Evolutionary conservation across 225 moss, liverwort and hornwort genomes (phyloP).

Genomic region (Thuidium tamariscinum): DNA sequence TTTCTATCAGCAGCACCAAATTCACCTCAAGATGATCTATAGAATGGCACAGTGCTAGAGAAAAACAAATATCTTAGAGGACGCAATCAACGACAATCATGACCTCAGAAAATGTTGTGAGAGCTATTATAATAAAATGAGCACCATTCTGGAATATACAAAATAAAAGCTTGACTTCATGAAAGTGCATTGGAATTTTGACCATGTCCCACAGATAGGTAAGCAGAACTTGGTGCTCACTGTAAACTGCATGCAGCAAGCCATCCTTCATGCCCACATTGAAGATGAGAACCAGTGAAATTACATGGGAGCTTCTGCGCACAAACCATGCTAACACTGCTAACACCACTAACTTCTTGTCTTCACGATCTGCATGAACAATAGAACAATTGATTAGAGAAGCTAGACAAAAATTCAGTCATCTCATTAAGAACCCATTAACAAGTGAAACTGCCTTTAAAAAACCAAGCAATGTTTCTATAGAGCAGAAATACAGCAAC

Average conservation of each 20-base stretch:
- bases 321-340: constrained; percentile 92
- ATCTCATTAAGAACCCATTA: not conserved
- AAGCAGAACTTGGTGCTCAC: constrained; percentile 30
- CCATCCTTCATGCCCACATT: constrained; percentile 86
- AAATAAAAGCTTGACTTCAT: not conserved
- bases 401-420: not conserved
- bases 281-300: constrained; percentile 77
- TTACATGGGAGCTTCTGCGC: constrained; percentile 76
- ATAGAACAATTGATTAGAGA: not conserved
- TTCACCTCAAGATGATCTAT: not conserved
- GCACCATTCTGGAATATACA: not conserved
- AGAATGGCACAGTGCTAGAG: not conserved
- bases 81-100: not conserved
- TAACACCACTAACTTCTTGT: constrained; percentile 64
- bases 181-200: not conserved
- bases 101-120: not conserved
- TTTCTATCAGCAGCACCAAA: not conserved
- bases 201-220: not conserved
- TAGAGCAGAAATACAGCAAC: not conserved
- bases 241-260: constrained; percentile 83
- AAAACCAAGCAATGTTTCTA: not conserved
- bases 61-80: not conserved
- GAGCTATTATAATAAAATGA: not conserved
- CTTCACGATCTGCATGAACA: constrained; percentile 52
- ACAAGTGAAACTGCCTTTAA: not conserved